These are phyloP conservation scores for Plasmodium adleri DNA, from an alignment of 169 alveolate species.

Conservation along the genomic window DNA sequence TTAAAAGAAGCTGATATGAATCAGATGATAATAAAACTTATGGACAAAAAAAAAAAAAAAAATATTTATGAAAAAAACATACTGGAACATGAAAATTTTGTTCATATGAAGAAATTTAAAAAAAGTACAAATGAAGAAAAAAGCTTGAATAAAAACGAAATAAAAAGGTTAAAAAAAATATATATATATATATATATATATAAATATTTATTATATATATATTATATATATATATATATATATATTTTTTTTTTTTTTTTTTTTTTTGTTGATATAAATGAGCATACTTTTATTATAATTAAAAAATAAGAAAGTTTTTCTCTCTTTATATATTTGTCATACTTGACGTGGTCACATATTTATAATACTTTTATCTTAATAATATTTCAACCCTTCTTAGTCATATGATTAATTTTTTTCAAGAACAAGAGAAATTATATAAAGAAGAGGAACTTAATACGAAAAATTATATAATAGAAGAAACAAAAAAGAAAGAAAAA, in stretches of 20 bases:
- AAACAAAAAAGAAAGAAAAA: constrained; percentile 36
- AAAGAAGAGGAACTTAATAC: constrained; percentile 29
- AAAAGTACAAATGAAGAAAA: neutral
- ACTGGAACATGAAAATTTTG: neutral
- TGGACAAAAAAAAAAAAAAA: constrained; percentile 29
- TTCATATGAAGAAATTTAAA: constrained; percentile 1
- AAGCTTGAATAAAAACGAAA: constrained; percentile 6
- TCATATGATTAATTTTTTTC: constrained; percentile 7
- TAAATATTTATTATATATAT: neutral
- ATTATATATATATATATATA: neutral
- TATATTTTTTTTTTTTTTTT: constrained; percentile 6
- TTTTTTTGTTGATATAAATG: too few relatives aligned
- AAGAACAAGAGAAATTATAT: constrained; percentile 62
- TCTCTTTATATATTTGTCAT: too few relatives aligned
- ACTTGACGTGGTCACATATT: neutral
- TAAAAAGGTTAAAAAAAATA: constrained; percentile 45
- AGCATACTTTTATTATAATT: too few relatives aligned
- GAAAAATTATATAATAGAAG: constrained; percentile 18
- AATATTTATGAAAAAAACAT: constrained; percentile 5
- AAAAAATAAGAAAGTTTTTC: too few relatives aligned
- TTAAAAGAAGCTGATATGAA: constrained; percentile 47
- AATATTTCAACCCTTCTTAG: constrained; percentile 1
- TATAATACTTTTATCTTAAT: neutral
- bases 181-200: neutral
- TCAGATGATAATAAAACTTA: constrained; percentile 30